These are phyloP conservation scores for Clavispora vitiphila DNA, from an alignment of 805 yeast genomes.

Conservation along the genomic window DNA sequence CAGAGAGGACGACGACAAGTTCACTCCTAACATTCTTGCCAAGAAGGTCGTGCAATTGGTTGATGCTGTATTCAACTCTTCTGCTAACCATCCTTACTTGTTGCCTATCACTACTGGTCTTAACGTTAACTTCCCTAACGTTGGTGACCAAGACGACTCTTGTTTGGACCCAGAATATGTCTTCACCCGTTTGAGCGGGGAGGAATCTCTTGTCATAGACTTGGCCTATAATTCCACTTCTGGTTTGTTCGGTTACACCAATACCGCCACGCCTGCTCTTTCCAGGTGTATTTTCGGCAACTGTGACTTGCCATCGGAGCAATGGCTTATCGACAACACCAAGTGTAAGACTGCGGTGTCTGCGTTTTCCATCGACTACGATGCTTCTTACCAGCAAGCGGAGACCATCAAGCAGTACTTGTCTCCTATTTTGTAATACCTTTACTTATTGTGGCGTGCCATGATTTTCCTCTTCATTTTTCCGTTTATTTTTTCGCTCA, in stretches of 20 bases:
- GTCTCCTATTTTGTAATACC: conserved; percentile 7
- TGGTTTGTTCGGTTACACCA: conserved; percentile 19
- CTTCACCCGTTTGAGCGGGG: conserved; percentile 44
- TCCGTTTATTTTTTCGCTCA: not conserved
- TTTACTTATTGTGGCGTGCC: not conserved
- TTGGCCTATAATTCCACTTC: conserved; percentile 37
- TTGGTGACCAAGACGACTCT: conserved; percentile 9
- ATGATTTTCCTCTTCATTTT: not conserved
- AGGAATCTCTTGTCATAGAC: conserved; percentile 24
- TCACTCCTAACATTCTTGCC: conserved; percentile 24
- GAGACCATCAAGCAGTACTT: conserved; percentile 12
- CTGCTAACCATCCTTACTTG: conserved; percentile 11
- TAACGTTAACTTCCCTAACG: conserved; percentile 23
- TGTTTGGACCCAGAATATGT: conserved; percentile 42
- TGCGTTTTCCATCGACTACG: conserved; percentile 46
- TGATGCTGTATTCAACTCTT: conserved; percentile 14
- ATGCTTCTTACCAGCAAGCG: conserved; percentile 25
- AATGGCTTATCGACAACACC: conserved; percentile 20
- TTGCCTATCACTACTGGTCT: conserved; percentile 20
- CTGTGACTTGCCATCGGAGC: conserved; percentile 20
- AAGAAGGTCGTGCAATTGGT: conserved; percentile 21
- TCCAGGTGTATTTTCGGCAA: conserved; percentile 30
- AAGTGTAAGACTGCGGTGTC: conserved; percentile 42
- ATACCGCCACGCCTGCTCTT: conserved; percentile 27
- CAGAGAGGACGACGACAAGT: conserved; percentile 14